These are phyloP conservation scores for Brettanomyces sp. DNA, from an alignment of 805 yeast species.

Conservation along the genomic window DNA sequence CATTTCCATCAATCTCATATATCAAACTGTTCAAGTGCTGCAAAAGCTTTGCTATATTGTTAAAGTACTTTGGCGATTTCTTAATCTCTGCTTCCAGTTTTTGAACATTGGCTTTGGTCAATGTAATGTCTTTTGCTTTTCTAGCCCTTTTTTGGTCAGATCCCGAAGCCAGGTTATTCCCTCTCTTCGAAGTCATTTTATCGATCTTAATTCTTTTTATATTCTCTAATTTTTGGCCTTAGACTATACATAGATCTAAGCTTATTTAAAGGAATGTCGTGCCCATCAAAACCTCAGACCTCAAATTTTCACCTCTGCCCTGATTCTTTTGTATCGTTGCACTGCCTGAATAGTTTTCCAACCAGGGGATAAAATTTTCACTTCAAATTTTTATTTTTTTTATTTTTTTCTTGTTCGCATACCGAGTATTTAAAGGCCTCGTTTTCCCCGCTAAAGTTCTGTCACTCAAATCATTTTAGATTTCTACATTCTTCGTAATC, in stretches of 20 bases:
- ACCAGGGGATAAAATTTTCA: too few species aligned
- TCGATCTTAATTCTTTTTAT: neutral
- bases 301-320: too few species aligned
- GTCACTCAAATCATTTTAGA: neutral
- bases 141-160: too few species aligned
- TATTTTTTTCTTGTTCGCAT: too few species aligned
- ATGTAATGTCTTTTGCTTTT: neutral
- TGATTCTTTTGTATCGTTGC: too few species aligned
- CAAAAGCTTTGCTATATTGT: constrained; percentile 42
- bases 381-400: too few species aligned
- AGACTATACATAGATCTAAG: neutral
- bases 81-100: constrained; percentile 21
- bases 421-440: neutral
- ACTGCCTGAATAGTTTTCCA: neutral
- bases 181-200: neutral
- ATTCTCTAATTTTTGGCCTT: neutral
- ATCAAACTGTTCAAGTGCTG: constrained; percentile 25
- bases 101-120: constrained; percentile 18
- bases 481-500: constrained; percentile 30
- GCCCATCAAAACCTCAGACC: too few species aligned
- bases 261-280: too few species aligned
- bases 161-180: too few species aligned
- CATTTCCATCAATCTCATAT: constrained; percentile 7
- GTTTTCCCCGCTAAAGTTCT: neutral
- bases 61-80: constrained; percentile 41